Percentiles rank a stretch among this genome's conserved stretches.
Conservation (phyloP, 257 asterid species). For the Solanum ossicruentum region DNA sequence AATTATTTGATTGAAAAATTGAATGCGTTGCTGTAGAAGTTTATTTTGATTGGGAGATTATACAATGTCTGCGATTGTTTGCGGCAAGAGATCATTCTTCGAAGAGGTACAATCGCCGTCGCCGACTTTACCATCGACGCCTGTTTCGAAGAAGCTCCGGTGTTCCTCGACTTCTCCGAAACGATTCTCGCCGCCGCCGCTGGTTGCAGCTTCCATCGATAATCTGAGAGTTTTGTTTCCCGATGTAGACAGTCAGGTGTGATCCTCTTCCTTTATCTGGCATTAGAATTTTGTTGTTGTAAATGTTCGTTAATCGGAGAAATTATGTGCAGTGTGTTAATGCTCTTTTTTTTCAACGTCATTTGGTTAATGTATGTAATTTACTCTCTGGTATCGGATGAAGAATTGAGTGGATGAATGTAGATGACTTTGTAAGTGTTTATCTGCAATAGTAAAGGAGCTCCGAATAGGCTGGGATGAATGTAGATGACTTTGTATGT, state of each 20-base stretch:
- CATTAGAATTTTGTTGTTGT: background rate
- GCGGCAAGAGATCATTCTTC: conserved; percentile 76
- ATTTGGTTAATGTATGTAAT: background rate
- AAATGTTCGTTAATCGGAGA: background rate
- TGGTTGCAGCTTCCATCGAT: conserved; percentile 14
- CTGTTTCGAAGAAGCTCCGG: conserved; percentile 49
- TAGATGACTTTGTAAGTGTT: background rate
- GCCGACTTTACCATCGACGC: conserved; percentile 41
- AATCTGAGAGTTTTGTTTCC: conserved; percentile 51
- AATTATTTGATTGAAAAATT: background rate
- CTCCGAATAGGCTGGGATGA: background rate
- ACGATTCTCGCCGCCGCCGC: conserved; percentile 27
- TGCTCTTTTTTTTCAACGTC: background rate
- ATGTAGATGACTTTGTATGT: background rate
- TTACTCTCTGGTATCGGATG: background rate
- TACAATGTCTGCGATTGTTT: conserved; percentile 69
- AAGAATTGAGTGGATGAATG: background rate
- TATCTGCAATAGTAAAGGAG: background rate
- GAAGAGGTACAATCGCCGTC: conserved; percentile 55
- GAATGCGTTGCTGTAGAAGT: background rate
- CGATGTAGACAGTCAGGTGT: conserved; percentile 38
- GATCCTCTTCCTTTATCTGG: background rate
- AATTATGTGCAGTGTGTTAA: background rate
- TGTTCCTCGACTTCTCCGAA: conserved; percentile 39
- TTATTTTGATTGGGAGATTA: background rate